Percentiles rank a stretch among this genome's conserved stretches.
Conservation (phyloP, 2,329 filamentous ascomycete genomes). For the Colletotrichum phormii region DNA sequence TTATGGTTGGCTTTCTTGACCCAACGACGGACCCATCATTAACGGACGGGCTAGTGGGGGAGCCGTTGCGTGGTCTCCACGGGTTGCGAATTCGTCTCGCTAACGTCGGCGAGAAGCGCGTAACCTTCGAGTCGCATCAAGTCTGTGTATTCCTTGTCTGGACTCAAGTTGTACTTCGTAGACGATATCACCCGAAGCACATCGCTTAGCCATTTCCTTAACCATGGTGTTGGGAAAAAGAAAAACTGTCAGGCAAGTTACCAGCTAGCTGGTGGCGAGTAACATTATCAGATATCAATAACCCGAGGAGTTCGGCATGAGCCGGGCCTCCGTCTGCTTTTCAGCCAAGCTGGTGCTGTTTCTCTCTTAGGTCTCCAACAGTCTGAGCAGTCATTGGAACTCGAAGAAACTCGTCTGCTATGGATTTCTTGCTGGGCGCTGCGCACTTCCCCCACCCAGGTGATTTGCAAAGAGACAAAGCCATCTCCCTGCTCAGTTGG, state of each 20-base stretch:
- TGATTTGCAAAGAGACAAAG: background rate
- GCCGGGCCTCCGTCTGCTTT: too few relatives aligned
- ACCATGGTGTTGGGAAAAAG: background rate
- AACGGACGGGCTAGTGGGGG: background rate
- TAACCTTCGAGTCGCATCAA: background rate
- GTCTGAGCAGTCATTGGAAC: background rate
- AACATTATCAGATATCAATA: background rate
- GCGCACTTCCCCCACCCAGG: background rate
- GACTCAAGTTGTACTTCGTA: too few relatives aligned
- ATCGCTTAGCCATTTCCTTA: background rate
- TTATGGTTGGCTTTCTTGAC: background rate
- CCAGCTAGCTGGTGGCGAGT: background rate
- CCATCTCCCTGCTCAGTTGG: background rate
- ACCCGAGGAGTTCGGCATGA: background rate
- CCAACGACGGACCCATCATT: background rate
- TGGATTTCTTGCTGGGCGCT: background rate
- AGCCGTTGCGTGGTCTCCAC: background rate
- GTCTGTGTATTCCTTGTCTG: too few relatives aligned
- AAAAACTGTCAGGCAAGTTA: background rate
- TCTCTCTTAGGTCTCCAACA: background rate
- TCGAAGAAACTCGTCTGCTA: background rate
- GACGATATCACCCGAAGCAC: background rate
- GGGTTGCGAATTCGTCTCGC: background rate
- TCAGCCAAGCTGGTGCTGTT: background rate
- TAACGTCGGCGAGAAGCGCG: background rate